Conservation (phyloP, 768 basidiomycete genomes). For the Leccinum rimulosum region DNA sequence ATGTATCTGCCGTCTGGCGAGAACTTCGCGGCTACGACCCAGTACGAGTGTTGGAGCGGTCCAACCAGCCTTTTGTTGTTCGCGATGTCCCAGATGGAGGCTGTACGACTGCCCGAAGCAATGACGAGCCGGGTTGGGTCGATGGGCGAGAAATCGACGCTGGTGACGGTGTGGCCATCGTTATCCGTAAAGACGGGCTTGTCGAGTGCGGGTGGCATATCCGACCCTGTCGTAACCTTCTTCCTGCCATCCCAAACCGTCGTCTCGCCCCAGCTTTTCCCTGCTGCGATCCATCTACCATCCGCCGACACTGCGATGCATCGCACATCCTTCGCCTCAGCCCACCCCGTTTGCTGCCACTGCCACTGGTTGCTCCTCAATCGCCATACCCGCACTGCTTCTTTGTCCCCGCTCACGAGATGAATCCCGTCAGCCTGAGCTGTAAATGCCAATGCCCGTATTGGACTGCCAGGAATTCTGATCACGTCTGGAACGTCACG, state of each 20-base stretch:
- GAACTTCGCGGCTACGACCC: constrained; percentile 14
- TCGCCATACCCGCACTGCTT: constrained; percentile 8
- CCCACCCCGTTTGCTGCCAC: not conserved
- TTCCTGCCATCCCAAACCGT: constrained; percentile 6
- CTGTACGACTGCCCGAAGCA: constrained; percentile 6
- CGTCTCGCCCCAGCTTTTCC: constrained; percentile 7
- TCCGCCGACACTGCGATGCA: constrained; percentile 10
- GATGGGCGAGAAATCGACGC: constrained; percentile 13
- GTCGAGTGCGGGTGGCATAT: not conserved
- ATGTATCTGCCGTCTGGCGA: constrained; percentile 10
- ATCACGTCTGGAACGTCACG: not conserved
- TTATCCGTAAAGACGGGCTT: constrained; percentile 2
- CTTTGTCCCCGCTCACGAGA: constrained; percentile 14
- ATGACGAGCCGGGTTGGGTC: constrained; percentile 4
- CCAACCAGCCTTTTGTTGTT: not conserved
- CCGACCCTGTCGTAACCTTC: not conserved
- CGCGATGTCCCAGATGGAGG: constrained; percentile 5
- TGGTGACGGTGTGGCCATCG: constrained; percentile 7
- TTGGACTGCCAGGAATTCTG: not conserved
- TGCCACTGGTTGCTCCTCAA: not conserved
- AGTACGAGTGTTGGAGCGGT: constrained; percentile 2
- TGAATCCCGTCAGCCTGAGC: not conserved
- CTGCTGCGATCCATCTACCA: constrained; percentile 8
- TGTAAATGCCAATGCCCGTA: constrained; percentile 7
- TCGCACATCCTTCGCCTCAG: constrained; percentile 4